These are phyloP conservation scores for Eutrema salsugineum DNA, from an alignment of 441 rosid genomes.

Conservation along the genomic window DNA sequence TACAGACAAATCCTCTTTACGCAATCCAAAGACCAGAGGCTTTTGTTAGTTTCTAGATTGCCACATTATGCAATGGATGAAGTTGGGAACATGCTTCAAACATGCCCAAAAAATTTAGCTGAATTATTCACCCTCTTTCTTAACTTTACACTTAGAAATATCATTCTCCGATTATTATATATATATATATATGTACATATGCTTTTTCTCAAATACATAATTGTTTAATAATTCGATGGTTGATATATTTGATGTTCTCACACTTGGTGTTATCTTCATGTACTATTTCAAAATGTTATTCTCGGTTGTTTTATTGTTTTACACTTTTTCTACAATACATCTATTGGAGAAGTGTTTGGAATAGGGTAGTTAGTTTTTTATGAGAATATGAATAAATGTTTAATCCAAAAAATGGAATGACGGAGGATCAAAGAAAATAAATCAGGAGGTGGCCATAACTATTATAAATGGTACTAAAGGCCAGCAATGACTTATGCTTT, in stretches of 20 bases:
- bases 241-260: not conserved
- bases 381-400: no score
- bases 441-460: no score
- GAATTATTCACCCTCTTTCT: conserved; percentile 5
- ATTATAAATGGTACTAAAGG: no score
- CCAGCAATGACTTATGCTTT: no score
- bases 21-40: conserved; percentile 11
- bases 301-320: no score
- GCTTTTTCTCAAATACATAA: not conserved
- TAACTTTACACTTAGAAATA: not conserved
- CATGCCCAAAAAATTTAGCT: conserved; percentile 15
- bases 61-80: conserved; percentile 1
- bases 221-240: not conserved
- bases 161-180: not conserved
- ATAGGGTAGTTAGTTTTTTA: no score
- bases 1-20: conserved; percentile 26
- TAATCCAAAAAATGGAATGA: no score
- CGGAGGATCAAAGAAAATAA: no score
- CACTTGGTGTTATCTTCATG: no score
- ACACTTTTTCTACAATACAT: no score
- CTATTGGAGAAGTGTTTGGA: no score
- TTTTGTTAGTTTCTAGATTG: conserved; percentile 23
- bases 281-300: no score
- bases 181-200: not conserved
- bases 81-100: conserved; percentile 29